Base-by-base conservation (phyloP, 192 early-diverging fungal species). In the Umbelopsis sp. region DNA sequence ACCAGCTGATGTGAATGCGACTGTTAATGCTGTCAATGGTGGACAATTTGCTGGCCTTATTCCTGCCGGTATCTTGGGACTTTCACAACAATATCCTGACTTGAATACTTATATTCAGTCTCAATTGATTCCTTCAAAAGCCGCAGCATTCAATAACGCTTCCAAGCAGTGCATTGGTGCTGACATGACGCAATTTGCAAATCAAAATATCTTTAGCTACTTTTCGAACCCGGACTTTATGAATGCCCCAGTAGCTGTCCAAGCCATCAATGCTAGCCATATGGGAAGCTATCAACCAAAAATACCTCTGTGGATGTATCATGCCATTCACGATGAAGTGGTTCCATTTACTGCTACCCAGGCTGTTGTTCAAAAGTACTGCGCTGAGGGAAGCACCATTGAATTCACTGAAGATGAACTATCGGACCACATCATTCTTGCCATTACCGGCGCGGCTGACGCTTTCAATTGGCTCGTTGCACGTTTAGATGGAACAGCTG, bases 221-320 rank as follows among this genome's bases (percentile, higher is more conserved):
- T 20, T 70, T 8, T 55, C 18, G 2, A 16, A 20, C 9, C 22
- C 68, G 6, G 21, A 46, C 37, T 58, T 44, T 35, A 50, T 53
- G 33, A 46, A 52, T 45, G 16, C 7, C 35, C 68, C 68, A 27
- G 27, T 70, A 4, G 51, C 51, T 18, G 46, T 16, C 30, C 53
- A 70, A 35, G 68, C 21, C 2, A 25, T 70, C 4, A 53, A 23
- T 16, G 52, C 13, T 16, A 70, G 53, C 16, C 41, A 53, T 18
- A 46, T 70, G 51, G 49, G 51, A 30, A 44, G 33, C 20, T 37
- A 46, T 16, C n/a, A 23, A 20, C 68, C 68, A 27, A 70, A 52
- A 41, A 53, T 58, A 21, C 68, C 68, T 58, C 50, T 70, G 10
- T 52, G 25, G 41, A 70, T 70, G 68, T 70, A 70, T 7, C 68